Conservation (phyloP, 257 asterid species). For the Solanum lycopersicoides region DNA sequence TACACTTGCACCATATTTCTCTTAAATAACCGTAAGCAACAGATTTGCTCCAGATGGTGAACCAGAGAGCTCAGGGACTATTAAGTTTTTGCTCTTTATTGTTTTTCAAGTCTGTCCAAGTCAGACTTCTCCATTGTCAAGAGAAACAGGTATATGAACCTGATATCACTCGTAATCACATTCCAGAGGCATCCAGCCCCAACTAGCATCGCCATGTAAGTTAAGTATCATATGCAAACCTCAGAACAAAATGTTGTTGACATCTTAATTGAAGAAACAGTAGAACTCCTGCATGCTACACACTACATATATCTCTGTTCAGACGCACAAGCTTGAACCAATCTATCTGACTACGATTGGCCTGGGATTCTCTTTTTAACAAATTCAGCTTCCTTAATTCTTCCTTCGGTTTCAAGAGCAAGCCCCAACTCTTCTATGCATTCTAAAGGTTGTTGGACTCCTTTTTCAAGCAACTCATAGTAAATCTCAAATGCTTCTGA, state of each 20-base stretch:
- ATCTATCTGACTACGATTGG: not conserved
- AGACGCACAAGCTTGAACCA: not conserved
- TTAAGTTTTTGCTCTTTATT: not conserved
- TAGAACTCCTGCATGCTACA: not conserved
- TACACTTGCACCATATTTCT: not conserved
- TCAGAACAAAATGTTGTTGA: not conserved
- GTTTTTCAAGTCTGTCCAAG: not conserved
- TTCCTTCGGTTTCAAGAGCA: slow-evolving; percentile 55
- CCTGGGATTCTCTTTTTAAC: slow-evolving; percentile 50
- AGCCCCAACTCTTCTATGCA: slow-evolving; percentile 41
- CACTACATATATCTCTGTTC: not conserved
- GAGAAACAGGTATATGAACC: not conserved
- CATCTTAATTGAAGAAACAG: not conserved
- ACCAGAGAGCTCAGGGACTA: not conserved
- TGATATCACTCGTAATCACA: not conserved
- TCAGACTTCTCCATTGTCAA: not conserved
- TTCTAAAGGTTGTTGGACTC: slow-evolving; percentile 34
- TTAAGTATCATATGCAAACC: not conserved
- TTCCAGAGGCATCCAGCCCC: not conserved
- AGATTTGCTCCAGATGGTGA: not conserved
- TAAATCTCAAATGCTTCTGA: slow-evolving; percentile 57
- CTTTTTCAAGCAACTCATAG: slow-evolving; percentile 59
- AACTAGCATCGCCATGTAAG: not conserved
- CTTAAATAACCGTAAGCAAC: not conserved
- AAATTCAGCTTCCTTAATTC: slow-evolving; percentile 60